These are phyloP conservation scores for Hymenoscyphus fructigenus DNA, from an alignment of 2,329 filamentous ascomycete genomes.

Conservation along the genomic window DNA sequence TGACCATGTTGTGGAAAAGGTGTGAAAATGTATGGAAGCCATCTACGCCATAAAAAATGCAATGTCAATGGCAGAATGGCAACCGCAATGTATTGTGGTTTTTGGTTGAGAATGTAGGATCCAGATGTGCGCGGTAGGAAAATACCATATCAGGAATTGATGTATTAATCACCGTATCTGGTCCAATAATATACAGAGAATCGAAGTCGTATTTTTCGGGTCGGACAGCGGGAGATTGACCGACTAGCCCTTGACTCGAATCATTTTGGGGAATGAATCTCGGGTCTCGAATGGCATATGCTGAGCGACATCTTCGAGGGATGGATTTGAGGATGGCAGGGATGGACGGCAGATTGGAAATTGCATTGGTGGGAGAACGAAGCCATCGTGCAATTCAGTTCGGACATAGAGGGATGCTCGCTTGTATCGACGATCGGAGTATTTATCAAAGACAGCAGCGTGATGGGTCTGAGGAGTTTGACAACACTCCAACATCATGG, in stretches of 20 bases:
- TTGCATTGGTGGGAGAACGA: constrained; percentile 42
- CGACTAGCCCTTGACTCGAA: constrained; percentile 31
- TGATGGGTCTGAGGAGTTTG: constrained; percentile 80
- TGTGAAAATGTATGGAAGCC: constrained; percentile 17
- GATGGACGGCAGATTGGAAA: constrained; percentile 26
- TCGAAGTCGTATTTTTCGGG: constrained; percentile 22
- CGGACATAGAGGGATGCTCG: constrained; percentile 79
- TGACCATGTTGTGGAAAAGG: constrained; percentile 16
- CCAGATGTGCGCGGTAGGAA: constrained; percentile 28
- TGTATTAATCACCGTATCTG: constrained; percentile 25
- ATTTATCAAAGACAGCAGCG: constrained; percentile 86
- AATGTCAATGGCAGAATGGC: constrained; percentile 20
- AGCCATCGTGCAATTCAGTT: constrained; percentile 64
- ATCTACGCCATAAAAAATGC: constrained; percentile 17
- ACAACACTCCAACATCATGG: constrained; percentile 84
- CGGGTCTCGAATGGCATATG: constrained; percentile 28
- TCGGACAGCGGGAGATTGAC: not conserved
- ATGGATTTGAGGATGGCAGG: constrained; percentile 30
- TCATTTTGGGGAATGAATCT: constrained; percentile 32
- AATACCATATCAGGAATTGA: constrained; percentile 24
- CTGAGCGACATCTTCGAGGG: constrained; percentile 25
- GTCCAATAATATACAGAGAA: constrained; percentile 38
- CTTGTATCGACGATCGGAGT: constrained; percentile 84
- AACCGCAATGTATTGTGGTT: constrained; percentile 25
- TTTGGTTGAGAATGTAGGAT: constrained; percentile 22